These are phyloP conservation scores for Sanghuangporus weigelae DNA, from an alignment of 1,284 basidiomycete genomes.

Conservation along the genomic window DNA sequence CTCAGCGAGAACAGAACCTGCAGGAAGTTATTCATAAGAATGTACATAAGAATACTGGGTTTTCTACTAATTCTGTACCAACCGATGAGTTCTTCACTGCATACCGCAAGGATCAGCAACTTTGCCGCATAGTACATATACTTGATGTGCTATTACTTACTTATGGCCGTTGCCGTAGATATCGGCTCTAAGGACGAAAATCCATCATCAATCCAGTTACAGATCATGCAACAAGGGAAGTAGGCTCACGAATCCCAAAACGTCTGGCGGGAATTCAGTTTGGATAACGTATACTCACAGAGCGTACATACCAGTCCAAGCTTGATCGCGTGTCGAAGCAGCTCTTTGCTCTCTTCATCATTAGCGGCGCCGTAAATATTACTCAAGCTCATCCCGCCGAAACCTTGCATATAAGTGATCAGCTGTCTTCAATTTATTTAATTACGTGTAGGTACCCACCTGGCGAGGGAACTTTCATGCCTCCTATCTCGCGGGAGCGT, in stretches of 20 bases:
- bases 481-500: conserved; percentile 5
- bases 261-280: not conserved
- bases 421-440: not conserved
- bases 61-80: not conserved
- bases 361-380: conserved; percentile 17
- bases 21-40: not conserved
- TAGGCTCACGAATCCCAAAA: conserved; percentile 19
- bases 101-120: not conserved
- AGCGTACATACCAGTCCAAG: conserved; percentile 6
- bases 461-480: conserved; percentile 11
- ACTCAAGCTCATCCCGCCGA: conserved; percentile 19
- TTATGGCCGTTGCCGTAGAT: conserved; percentile 19
- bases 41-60: not conserved
- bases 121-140: not conserved
- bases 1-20: conserved; percentile 17
- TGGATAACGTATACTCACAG: not conserved
- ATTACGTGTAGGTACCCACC: conserved; percentile 1
- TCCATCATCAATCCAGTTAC: not conserved
- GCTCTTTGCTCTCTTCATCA: conserved; percentile 17
- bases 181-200: conserved; percentile 13
- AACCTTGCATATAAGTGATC: conserved; percentile 5
- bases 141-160: conserved; percentile 1
- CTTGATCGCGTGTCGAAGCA: conserved; percentile 18
- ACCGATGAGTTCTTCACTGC: conserved; percentile 18
- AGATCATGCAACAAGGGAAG: not conserved